phyloP scores from a whole-genome alignment of 345 rosid species.

The Linum lewisii region DNA sequence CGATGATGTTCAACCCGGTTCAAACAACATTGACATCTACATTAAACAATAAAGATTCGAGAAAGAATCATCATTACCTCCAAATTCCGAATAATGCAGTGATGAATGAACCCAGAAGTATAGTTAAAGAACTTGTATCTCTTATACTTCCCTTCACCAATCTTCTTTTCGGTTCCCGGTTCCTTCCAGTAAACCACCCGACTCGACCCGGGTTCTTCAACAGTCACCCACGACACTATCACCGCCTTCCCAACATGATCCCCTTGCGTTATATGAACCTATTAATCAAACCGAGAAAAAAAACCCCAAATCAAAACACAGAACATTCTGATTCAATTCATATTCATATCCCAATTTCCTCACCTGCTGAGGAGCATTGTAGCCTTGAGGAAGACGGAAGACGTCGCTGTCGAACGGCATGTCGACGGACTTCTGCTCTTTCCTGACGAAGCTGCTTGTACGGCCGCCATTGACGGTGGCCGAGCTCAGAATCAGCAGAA shows the following conservation, averaged over 20 bases:
- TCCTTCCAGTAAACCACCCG: conserved; percentile 25
- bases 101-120: conserved; percentile 43
- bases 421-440: conserved; percentile 39
- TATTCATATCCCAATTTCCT: no score
- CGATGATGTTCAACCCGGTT: no score
- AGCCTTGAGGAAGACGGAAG: conserved; percentile 55
- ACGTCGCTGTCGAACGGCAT: conserved; percentile 80
- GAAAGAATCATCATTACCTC: conserved; percentile 16
- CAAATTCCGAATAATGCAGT: conserved; percentile 27
- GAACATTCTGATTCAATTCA: no score
- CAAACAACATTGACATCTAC: no score
- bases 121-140: conserved; percentile 29
- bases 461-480: conserved; percentile 46
- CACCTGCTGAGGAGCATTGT: conserved; percentile 94
- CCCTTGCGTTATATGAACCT: conserved; percentile 48
- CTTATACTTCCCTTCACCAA: conserved; percentile 21
- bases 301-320: background rate
- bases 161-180: conserved; percentile 4
- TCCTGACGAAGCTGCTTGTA: conserved; percentile 56
- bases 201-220: conserved; percentile 18
- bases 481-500: conserved; percentile 16
- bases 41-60: no score
- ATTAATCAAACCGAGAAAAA: background rate
- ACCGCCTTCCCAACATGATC: conserved; percentile 32
- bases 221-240: conserved; percentile 39